phyloP scores from a whole-genome alignment of 2,329 filamentous ascomycete species.

The Trichoderma pleuroti region DNA sequence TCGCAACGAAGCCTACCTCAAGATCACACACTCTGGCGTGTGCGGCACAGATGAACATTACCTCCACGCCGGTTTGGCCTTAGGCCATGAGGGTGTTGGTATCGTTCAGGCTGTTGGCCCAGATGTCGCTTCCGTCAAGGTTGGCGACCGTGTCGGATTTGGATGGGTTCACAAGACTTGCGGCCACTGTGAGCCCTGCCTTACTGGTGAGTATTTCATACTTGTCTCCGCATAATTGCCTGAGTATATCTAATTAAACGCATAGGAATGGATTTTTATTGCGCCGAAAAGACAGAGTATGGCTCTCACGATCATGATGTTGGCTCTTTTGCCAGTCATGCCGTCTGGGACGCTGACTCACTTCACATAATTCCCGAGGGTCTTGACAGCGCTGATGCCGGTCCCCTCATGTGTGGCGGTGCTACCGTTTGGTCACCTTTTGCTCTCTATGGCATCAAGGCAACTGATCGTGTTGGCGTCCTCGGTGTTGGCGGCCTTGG shows the following conservation, averaged over 20 bases:
- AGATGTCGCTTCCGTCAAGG: constrained; percentile 31
- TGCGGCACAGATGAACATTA: constrained; percentile 24
- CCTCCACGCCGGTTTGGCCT: constrained; percentile 1
- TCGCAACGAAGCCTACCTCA: constrained; percentile 16
- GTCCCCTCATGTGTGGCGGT: constrained; percentile 77
- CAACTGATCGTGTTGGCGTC: constrained; percentile 70
- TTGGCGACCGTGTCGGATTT: constrained; percentile 25
- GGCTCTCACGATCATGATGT: constrained; percentile 37
- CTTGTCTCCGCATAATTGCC: neutral
- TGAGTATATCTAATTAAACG: neutral
- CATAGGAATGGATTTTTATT: constrained; percentile 32
- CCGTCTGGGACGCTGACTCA: constrained; percentile 36
- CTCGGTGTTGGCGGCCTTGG: constrained; percentile 65
- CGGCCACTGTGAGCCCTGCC: neutral
- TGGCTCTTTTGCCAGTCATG: constrained; percentile 42
- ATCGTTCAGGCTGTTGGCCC: constrained; percentile 34
- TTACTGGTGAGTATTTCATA: neutral
- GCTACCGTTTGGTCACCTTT: constrained; percentile 63
- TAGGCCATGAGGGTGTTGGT: constrained; percentile 44
- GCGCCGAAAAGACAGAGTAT: constrained; percentile 35
- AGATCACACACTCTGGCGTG: constrained; percentile 22
- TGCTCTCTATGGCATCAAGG: constrained; percentile 66
- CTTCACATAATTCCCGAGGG: constrained; percentile 61
- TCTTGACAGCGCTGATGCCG: constrained; percentile 56
- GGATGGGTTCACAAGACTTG: constrained; percentile 12